A percentile compares a stretch with the other conserved stretches of the same genome.
Conservation (phyloP, 495 filamentous ascomycete genomes). For the Amphirosellinia nigrospora region DNA sequence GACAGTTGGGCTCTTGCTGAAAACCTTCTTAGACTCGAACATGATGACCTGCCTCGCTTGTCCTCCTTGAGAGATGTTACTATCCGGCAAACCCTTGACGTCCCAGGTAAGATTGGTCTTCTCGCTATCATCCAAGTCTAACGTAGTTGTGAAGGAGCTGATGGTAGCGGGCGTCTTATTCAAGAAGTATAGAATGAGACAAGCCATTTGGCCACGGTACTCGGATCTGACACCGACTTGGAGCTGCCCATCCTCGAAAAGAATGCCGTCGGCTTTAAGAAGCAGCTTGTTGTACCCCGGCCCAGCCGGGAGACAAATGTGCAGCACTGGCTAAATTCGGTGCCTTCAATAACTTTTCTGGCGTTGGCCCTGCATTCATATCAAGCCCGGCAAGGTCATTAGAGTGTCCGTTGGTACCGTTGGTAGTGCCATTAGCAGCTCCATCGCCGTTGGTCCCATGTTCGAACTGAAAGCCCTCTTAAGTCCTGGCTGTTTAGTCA, state of each 20-base stretch:
- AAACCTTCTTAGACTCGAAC: slow-evolving; percentile 84
- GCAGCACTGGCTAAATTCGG: slow-evolving; percentile 91
- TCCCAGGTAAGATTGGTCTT: slow-evolving; percentile 76
- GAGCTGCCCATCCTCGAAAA: slow-evolving; percentile 94
- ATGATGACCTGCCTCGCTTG: slow-evolving; percentile 95
- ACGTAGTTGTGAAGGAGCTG: slow-evolving; percentile 88
- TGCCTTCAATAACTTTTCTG: slow-evolving; percentile 63
- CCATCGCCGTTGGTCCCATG: slow-evolving; percentile 61
- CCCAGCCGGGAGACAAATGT: slow-evolving; percentile 94
- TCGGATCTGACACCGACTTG: slow-evolving; percentile 92
- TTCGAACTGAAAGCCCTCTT: slow-evolving; percentile 80
- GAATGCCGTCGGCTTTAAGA: slow-evolving; percentile 78
- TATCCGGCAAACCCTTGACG: slow-evolving; percentile 86
- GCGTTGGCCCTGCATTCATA: slow-evolving; percentile 62
- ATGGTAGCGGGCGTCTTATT: slow-evolving; percentile 88
- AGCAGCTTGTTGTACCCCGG: slow-evolving; percentile 86
- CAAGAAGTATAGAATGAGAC: slow-evolving; percentile 91
- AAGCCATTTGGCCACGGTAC: slow-evolving; percentile 92
- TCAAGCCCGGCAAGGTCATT: slow-evolving; percentile 83
- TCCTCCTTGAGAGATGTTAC: slow-evolving; percentile 69
- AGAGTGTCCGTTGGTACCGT: slow-evolving; percentile 60
- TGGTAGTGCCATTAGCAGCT: slow-evolving; percentile 58
- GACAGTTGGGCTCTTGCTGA: slow-evolving; percentile 86
- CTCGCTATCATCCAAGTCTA: slow-evolving; percentile 77
- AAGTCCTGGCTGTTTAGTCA: slow-evolving; percentile 81